Evolutionary conservation across 108 stramenopile species (phyloP).

Genomic region (Skeletonema potamos): DNA sequence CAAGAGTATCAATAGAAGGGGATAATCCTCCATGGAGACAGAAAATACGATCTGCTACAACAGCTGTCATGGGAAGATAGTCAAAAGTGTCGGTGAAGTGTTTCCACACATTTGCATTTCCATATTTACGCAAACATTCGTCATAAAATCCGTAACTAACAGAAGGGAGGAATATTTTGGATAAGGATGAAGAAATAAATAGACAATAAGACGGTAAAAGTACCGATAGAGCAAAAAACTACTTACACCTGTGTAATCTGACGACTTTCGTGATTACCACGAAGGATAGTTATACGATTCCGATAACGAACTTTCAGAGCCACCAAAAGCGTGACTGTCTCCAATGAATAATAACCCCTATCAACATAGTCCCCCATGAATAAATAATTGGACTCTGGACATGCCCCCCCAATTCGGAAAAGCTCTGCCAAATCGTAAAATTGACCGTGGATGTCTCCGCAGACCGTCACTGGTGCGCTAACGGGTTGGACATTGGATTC

Average conservation of each 20-base stretch:
- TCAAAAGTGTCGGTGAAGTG: slow-evolving; percentile 98
- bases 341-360: slow-evolving; percentile 93
- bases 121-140: slow-evolving; percentile 98
- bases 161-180: not conserved
- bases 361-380: slow-evolving; percentile 96
- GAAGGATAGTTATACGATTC: slow-evolving; percentile 82
- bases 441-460: slow-evolving; percentile 94
- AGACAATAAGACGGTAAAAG: not conserved
- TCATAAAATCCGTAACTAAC: slow-evolving; percentile 94
- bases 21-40: slow-evolving; percentile 96
- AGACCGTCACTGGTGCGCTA: slow-evolving; percentile 77
- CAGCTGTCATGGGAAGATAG: slow-evolving; percentile 90
- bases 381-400: slow-evolving; percentile 81
- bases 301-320: slow-evolving; percentile 88
- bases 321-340: slow-evolving; percentile 82
- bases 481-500: slow-evolving; percentile 89
- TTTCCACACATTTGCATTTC: slow-evolving; percentile 97
- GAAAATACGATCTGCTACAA: slow-evolving; percentile 91
- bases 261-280: slow-evolving; percentile 96
- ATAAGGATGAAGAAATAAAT: not conserved
- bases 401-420: slow-evolving; percentile 76
- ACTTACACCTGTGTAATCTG: slow-evolving; percentile 95
- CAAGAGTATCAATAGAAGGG: slow-evolving; percentile 90
- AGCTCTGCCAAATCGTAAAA: slow-evolving; percentile 88
- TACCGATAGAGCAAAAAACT: not conserved